Base-by-base conservation (phyloP, 176 grass and related monocot species). In the Aegilops longissima region DNA sequence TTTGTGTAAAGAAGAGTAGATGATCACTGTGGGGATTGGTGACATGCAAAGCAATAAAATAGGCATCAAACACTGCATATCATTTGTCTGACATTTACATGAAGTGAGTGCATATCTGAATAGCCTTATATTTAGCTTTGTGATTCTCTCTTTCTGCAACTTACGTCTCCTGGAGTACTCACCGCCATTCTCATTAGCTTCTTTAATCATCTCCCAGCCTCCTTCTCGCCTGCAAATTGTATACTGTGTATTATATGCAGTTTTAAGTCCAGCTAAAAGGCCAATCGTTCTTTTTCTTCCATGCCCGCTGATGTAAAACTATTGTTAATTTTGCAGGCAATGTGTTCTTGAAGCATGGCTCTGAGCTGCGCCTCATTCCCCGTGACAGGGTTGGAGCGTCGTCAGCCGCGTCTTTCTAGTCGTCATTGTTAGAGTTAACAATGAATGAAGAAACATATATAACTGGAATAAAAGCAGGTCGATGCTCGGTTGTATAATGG, bases 291-390 rank as follows among this genome's bases (percentile, higher is more conserved):
- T 31, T 4, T 4, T 1, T n/a, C 13, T 5, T 12, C 58, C 16
- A 34, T 21, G 12, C 12, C 40, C 42, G 13, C 59, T 87, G 59
- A 87, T 33, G 42, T 18, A 21, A 68, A 75, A n/a, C 25, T 62
- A 0, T 0, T 70, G 7, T 3, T 73, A 34, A 45, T 25, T 36
- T 54, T 54, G 2, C 97, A 99, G 97, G 97, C 77, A 99, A 99
- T 44, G 97, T 99, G 86, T 99, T 99, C 88, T 65, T 99, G 51
- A 99, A 99, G 71, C 97, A 99, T 93, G 97, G 97, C 8, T 99
- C 97, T 1, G 97, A 99, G 92, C 30, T 99, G 92, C 93, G 97
- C 21, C 97, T 99, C 31, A 99, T 99, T 8, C 97, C 97, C 64
- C 92, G 94, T 0, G 97, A 99, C 61, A 92, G 97, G 78, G 97